Base-by-base conservation (phyloP, 2,329 filamentous ascomycete species). In the Clonostachys solani region DNA sequence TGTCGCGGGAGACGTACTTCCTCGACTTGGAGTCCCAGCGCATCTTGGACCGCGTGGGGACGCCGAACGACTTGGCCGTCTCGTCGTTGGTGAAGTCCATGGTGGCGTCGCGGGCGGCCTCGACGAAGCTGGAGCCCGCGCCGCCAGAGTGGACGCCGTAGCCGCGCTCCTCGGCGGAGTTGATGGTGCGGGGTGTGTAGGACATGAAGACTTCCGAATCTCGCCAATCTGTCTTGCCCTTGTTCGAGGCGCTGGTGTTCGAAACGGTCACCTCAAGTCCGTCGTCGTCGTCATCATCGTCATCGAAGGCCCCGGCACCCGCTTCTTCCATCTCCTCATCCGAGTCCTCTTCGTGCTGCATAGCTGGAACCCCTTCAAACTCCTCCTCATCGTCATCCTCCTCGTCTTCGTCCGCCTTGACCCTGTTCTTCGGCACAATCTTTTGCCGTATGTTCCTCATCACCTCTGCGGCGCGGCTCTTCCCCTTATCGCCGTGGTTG, bases 11-110 rank as follows among this genome's bases (percentile, higher is more conserved):
- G 35, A 99, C 92, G 71, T 97, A 99, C 70, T 96, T 97, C 71
- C 89, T 95, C 60, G 84, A 82, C 68, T 96, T 95, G 74, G 95
- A 92, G 73, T 99, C 94, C 94, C 94, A 99, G 55, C 94, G 86
- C 84, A 96, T 86, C 55, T 84, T 81, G 43, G 84, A 70, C 57
- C 84, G 86, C 42, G 84, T 80, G 4, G 90, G 83, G 57, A 89
- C 83, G 51, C 83, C 91, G 64, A 96, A 95, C 2, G 81, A 78
- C 61, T 89, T 88, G 56, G 82, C 81, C 12, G 80, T 81, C 56
- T 97, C 94, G 67, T 99, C 94, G 61, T 91, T 91, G 50, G 81
- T 86, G 12, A 99, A 83, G 65, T 97, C 94, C 89, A 99, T 96
- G 37, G 90, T 87, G 3, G 84, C 89, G 54, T 83, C 82, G 56